These are phyloP conservation scores for Rusavskia elegans DNA, from an alignment of 495 filamentous ascomycete species.

Conservation along the genomic window DNA sequence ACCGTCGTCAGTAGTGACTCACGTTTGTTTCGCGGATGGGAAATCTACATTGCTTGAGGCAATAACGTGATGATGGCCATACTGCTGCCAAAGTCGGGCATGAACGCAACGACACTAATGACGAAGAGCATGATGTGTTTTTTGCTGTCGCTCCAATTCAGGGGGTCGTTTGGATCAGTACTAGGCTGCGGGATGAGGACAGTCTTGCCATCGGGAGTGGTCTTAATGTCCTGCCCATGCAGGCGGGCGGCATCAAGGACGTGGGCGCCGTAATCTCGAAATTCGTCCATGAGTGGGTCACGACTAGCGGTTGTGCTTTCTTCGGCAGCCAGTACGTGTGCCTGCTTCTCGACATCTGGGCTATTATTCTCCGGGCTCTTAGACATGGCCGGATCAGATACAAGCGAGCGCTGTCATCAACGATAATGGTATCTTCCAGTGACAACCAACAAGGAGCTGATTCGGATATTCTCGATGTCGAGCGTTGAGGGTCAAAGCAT, in stretches of 20 bases:
- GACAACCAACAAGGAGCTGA: no score
- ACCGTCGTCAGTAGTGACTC: neutral
- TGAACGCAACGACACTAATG: conserved; percentile 34
- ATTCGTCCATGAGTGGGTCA: neutral
- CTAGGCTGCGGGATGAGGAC: conserved; percentile 38
- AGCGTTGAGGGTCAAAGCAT: no score
- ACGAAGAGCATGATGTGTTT: conserved; percentile 40
- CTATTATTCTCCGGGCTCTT: no score
- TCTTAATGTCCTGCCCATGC: neutral
- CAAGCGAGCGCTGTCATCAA: no score
- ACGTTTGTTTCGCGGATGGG: no score
- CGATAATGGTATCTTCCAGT: no score
- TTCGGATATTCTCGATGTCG: no score
- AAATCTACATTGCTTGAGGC: conserved; percentile 28
- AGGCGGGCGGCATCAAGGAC: neutral
- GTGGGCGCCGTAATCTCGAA: neutral
- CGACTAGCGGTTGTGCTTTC: no score
- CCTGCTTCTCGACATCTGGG: no score
- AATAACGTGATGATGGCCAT: conserved; percentile 38
- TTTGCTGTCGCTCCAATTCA: conserved; percentile 38
- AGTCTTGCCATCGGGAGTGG: conserved; percentile 10
- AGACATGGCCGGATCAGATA: no score
- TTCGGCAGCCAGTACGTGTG: no score
- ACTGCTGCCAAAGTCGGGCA: conserved; percentile 41
- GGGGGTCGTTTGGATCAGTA: conserved; percentile 35